Conservation (phyloP, 106 monocot genomes). For the Dendrobium nobile region DNA sequence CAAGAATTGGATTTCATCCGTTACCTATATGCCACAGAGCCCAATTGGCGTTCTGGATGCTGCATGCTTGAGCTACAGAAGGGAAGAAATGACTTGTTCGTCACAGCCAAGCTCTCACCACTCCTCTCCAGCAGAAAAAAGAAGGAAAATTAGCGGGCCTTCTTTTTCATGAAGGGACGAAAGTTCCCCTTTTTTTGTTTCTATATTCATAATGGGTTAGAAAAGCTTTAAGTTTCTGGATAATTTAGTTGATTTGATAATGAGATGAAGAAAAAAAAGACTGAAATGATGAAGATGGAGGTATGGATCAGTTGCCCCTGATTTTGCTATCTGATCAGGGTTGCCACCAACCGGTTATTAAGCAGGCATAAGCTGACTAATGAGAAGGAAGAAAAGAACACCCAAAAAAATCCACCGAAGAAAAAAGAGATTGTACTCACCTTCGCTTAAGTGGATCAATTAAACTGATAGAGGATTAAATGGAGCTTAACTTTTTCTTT, state of each 20-base stretch:
- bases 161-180: slow-evolving; percentile 17
- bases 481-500: too few relatives aligned
- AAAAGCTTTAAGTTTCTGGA: neutral
- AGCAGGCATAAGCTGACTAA: slow-evolving; percentile 14
- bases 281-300: slow-evolving; percentile 5
- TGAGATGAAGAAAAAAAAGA: slow-evolving; percentile 5
- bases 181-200: neutral
- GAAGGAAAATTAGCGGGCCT: slow-evolving; percentile 50
- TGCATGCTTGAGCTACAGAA: slow-evolving; percentile 64
- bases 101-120: slow-evolving; percentile 27
- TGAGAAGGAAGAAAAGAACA: slow-evolving; percentile 2
- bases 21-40: slow-evolving; percentile 53
- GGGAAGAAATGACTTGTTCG: slow-evolving; percentile 34
- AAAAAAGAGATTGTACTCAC: neutral
- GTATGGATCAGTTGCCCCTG: neutral
- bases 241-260: neutral
- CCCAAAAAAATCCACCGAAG: neutral
- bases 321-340: neutral
- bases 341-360: neutral
- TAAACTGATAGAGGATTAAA: neutral
- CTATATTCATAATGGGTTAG: neutral
- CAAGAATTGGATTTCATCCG: slow-evolving; percentile 19
- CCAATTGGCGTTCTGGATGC: slow-evolving; percentile 83
- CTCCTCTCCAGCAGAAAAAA: slow-evolving; percentile 41
- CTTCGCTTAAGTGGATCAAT: neutral